A percentile compares a stretch with the other conserved stretches of the same genome.
These are phyloP conservation scores for Lecanicillium sp. DNA, from an alignment of 2,329 filamentous ascomycete species.

Conservation along the genomic window DNA sequence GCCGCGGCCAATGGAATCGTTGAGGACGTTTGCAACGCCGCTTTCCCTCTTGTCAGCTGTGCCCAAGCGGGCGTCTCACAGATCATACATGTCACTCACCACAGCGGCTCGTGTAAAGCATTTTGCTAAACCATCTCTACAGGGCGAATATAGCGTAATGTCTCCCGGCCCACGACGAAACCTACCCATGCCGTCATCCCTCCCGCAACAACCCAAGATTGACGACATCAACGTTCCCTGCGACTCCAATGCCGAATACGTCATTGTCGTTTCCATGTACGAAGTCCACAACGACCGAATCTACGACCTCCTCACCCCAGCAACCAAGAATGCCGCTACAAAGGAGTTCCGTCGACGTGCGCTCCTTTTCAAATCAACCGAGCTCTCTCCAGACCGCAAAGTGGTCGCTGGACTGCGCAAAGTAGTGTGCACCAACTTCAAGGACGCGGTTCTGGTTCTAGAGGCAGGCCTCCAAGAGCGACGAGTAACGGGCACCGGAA, in stretches of 20 bases:
- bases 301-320: conserved; percentile 76
- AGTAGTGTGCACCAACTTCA: conserved; percentile 72
- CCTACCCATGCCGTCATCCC: conserved; percentile 53
- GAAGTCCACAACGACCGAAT: conserved; percentile 99
- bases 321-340: conserved; percentile 48
- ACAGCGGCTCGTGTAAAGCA: conserved; percentile 36
- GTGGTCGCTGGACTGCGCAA: conserved; percentile 88
- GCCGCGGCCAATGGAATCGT: background rate
- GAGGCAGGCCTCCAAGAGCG: conserved; percentile 84
- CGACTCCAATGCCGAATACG: conserved; percentile 64
- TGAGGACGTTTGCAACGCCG: background rate
- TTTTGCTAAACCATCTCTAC: conserved; percentile 35
- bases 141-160: conserved; percentile 36
- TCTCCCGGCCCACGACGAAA: conserved; percentile 50
- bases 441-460: conserved; percentile 80
- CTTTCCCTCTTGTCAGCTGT: conserved; percentile 20
- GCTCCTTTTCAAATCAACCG: conserved; percentile 85
- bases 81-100: conserved; percentile 35
- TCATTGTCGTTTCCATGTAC: conserved; percentile 92
- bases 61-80: conserved; percentile 23
- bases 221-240: conserved; percentile 56
- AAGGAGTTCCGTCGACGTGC: conserved; percentile 70
- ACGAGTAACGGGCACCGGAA: conserved; percentile 80
- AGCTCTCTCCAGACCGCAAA: conserved; percentile 82
- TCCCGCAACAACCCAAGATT: conserved; percentile 70